phyloP scores from a whole-genome alignment of 192 early-diverging fungal genomes.

The Entrophospora sp. region DNA sequence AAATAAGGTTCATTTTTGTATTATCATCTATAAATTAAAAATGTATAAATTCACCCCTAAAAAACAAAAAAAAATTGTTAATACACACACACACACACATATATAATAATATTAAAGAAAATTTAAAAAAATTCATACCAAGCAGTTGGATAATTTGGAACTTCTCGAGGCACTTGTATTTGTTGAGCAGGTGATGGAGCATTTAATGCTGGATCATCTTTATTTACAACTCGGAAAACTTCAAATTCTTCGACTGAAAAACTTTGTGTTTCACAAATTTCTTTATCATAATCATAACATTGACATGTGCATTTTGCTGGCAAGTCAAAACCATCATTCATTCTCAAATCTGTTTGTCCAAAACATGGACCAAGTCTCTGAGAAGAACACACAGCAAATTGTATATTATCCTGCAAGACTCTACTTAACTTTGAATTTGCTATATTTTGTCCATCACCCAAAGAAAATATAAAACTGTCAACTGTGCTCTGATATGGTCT shows the following conservation, averaged over 20 bases:
- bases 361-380: slow-evolving; percentile 1
- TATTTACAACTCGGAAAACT: slow-evolving; percentile 4
- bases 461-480: slow-evolving; percentile 13
- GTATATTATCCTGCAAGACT: not conserved
- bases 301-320: not conserved
- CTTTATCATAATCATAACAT: not conserved
- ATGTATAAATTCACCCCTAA: slow-evolving; percentile 3
- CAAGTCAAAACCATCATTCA: not conserved
- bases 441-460: not conserved
- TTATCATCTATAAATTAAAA: no score
- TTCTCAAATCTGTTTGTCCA: slow-evolving; percentile 6
- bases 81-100: not conserved
- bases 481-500: slow-evolving; percentile 3
- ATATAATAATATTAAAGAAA: not conserved
- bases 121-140: not conserved
- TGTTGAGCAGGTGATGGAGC: not conserved
- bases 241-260: slow-evolving; percentile 10
- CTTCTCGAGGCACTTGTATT: not conserved
- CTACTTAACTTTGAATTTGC: not conserved
- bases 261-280: not conserved
- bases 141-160: slow-evolving; percentile 3
- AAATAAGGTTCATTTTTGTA: no score
- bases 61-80: not conserved
- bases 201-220: not conserved
- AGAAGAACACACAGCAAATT: slow-evolving; percentile 1